Evolutionary conservation across 352 stramenopile genomes (phyloP), one percentile per base, ranked within the genome.

Genomic region (Globisporangium parvum): DNA sequence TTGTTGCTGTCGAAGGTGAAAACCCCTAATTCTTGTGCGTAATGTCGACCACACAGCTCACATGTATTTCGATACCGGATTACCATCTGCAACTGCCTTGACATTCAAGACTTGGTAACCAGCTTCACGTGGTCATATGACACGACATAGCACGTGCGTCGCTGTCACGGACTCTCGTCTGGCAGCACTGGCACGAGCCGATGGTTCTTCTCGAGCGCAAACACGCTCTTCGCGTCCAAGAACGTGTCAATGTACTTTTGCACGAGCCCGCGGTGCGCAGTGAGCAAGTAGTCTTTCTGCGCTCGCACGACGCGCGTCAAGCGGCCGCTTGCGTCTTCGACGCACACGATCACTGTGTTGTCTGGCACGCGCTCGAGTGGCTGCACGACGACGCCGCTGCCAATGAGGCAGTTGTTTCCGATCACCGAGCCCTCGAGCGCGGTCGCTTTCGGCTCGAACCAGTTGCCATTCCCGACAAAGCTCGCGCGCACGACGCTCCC

Each of bases 161-260:
- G 10, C n/a, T 12, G 31, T 47, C 41, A 47, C 18, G 41, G 41
- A 40, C 14, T 24, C 15, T 51, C 26, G n/a, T 18, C 47, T 28
- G 49, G 44, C 11, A 53, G 49, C 18, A 55, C n/a, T 0, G 69
- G 63, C 52, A 86, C 54, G 44, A 91, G 57, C 17, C 84, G 80
- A 52, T 95, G 85, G 59, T 91, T 85, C 61, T 87, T 87, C 57
- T 82, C 77, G 9, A 95, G 78, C 24, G 82, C 82, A 48, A 87
- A 85, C 6, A 64, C 62, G 48, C 82, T 91, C 53, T 88, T 93
- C 5, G 75, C 47, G 23, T 88, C 80, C 59, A 81, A 69, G 33
- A 92, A 92, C 35, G 81, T 77, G 23, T 87, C 78, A 20, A 79
- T 58, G 55, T 95, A 95, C 51, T 84, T 80, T 21, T 82, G 71